These are phyloP conservation scores for Wickerhamomyces pijperi DNA, from an alignment of 805 yeast species.

Conservation along the genomic window DNA sequence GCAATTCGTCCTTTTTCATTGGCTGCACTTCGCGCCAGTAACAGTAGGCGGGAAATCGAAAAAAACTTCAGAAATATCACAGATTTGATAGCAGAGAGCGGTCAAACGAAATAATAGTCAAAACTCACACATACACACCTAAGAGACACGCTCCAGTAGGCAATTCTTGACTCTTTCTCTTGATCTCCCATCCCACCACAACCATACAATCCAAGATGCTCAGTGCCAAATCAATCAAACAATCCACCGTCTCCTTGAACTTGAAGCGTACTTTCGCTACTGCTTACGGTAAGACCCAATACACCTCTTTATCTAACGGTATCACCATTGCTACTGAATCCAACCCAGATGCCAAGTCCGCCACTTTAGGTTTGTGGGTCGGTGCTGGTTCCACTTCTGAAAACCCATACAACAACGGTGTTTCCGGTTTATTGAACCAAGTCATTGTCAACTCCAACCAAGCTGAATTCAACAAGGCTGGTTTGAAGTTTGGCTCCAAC, in stretches of 20 bases:
- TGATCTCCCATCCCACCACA: neutral
- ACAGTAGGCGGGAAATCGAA: neutral
- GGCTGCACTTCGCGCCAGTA: constrained; percentile 5
- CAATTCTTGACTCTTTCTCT: no score
- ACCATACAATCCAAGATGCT: neutral
- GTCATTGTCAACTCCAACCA: constrained; percentile 28
- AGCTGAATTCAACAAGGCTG: constrained; percentile 31
- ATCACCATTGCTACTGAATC: constrained; percentile 61
- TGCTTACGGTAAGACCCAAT: constrained; percentile 46
- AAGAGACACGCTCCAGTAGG: no score
- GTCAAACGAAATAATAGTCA: no score
- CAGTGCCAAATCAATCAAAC: constrained; percentile 1
- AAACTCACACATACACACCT: no score
- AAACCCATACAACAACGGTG: constrained; percentile 75
- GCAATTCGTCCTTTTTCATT: constrained; percentile 12
- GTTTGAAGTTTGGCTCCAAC: constrained; percentile 43
- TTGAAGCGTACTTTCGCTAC: constrained; percentile 46
- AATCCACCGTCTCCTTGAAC: constrained; percentile 12
- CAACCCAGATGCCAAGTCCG: constrained; percentile 39
- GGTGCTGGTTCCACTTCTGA: constrained; percentile 77
- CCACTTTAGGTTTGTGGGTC: constrained; percentile 59
- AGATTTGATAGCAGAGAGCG: no score
- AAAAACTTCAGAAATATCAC: neutral
- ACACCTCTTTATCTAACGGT: constrained; percentile 67
- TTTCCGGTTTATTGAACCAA: constrained; percentile 51